Conservation (phyloP, 306 rosid genomes). For the Calophaca sinica region DNA sequence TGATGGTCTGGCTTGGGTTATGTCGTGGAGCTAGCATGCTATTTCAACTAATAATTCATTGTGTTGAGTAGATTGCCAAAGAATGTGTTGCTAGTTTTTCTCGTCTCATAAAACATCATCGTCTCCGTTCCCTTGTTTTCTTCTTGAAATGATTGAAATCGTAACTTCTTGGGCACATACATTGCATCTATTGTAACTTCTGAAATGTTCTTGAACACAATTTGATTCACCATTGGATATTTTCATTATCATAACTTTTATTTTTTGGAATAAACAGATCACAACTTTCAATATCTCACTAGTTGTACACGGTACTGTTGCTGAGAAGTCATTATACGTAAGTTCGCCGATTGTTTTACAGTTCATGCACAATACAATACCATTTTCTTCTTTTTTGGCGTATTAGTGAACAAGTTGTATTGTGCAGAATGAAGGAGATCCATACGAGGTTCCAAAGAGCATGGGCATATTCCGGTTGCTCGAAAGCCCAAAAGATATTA, state of each 20-base stretch:
- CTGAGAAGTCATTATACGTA: conserved; percentile 71
- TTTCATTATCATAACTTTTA: conserved; percentile 39
- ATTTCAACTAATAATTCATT: background rate
- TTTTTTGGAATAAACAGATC: conserved; percentile 64
- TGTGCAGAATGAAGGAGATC: conserved; percentile 71
- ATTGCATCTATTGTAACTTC: conserved; percentile 26
- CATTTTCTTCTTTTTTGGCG: conserved; percentile 21
- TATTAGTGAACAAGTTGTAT: conserved; percentile 41
- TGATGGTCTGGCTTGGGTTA: background rate
- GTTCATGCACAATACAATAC: conserved; percentile 20
- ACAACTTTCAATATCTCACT: conserved; percentile 89
- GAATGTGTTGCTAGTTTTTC: background rate
- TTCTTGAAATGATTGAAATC: conserved; percentile 26
- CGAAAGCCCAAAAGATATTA: conserved; percentile 84
- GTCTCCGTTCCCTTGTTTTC: conserved; percentile 26
- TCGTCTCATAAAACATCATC: conserved; percentile 13
- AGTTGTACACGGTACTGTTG: conserved; percentile 86
- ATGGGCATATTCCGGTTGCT: conserved; percentile 85
- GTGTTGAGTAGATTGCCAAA: background rate
- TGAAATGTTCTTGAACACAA: conserved; percentile 23
- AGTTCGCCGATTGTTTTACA: conserved; percentile 45
- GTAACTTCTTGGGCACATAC: background rate
- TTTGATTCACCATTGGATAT: conserved; percentile 20
- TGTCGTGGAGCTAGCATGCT: background rate
- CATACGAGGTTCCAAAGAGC: conserved; percentile 80